Evolutionary conservation across 2,329 filamentous ascomycete species (phyloP), one percentile per base, ranked within the genome.

Genomic region (Pseudocercospora musae): DNA sequence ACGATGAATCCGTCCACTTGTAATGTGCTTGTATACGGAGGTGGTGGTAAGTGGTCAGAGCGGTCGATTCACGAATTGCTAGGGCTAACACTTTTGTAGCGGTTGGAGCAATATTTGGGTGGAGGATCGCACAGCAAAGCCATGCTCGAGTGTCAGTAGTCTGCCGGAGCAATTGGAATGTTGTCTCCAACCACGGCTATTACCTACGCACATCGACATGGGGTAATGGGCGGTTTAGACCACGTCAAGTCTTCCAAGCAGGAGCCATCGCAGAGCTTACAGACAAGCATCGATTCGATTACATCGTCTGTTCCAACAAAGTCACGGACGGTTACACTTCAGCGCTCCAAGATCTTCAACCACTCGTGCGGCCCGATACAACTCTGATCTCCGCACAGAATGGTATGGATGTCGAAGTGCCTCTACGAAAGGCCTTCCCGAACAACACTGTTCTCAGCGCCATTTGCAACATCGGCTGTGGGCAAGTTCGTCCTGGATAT

Each of bases 271-370:
- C 46, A 53, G 59, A 61, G 48, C 15, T 31, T 31, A 40, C 44
- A 27, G 21, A 23, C 25, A 48, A 37, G 15, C 62, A 65, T 18
- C 23, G 59, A 5, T 70, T 69, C 57, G 67, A 70, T 44, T 71
- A 68, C 46, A 54, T 70, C 18, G 61, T 71, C 27, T 65, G 65
- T 23, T 65, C 68, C 25, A 71, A 67, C 60, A 71, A 71, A 44
- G 59, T 70, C 54, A 70, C 57, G 1, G 58, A 57, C 6, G 59
- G 63, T 21, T 59, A 63, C 15, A 37, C 58, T 10, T 61, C 62
- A 8, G 62, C 63, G 20, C 33, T 69, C 21, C 23, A 59, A 3
- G 65, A 68, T 13, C 59, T 70, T 4, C 56, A 52, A 10, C 54
- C 49, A 1, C 54, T 64, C 4, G 65, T 70, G 4, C 40, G 57